Conservation (phyloP, 2,329 filamentous ascomycete species). For the Orbilia oligospora region DNA sequence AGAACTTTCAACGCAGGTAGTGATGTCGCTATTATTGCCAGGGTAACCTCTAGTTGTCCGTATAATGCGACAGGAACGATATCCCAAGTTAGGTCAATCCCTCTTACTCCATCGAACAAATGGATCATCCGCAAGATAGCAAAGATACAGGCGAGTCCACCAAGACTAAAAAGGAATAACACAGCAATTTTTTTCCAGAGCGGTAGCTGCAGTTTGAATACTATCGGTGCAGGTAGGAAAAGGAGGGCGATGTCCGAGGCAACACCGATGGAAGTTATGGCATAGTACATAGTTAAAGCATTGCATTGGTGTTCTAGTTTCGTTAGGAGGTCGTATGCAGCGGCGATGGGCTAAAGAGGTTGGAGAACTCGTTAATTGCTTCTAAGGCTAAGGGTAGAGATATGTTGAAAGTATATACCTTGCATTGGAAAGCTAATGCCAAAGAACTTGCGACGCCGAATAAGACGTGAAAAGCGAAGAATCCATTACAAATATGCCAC, state of each 20-base stretch:
- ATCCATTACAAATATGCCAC: conserved; percentile 45
- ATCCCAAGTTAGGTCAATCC: conserved; percentile 49
- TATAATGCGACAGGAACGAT: conserved; percentile 42
- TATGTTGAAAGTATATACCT: conserved; percentile 12
- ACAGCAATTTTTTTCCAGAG: conserved; percentile 41
- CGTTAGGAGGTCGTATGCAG: conserved; percentile 39
- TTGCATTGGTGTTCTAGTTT: conserved; percentile 40
- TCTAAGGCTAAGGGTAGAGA: neutral
- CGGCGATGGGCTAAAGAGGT: conserved; percentile 34
- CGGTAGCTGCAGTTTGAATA: conserved; percentile 41
- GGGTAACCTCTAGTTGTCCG: conserved; percentile 48
- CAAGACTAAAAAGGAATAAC: conserved; percentile 36
- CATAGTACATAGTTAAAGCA: conserved; percentile 39
- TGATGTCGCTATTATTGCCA: conserved; percentile 45
- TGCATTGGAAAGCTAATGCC: conserved; percentile 54
- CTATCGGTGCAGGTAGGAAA: conserved; percentile 30
- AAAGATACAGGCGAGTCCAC: conserved; percentile 40
- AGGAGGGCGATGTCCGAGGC: conserved; percentile 45
- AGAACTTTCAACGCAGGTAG: conserved; percentile 43
- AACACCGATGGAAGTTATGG: conserved; percentile 41
- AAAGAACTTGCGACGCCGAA: conserved; percentile 40
- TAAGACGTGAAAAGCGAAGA: conserved; percentile 42
- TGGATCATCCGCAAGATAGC: conserved; percentile 44
- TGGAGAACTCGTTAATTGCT: no score
- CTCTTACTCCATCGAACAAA: conserved; percentile 39